Evolutionary conservation across 2,329 filamentous ascomycete genomes (phyloP).

Genomic region (Cladosporium halotolerans): DNA sequence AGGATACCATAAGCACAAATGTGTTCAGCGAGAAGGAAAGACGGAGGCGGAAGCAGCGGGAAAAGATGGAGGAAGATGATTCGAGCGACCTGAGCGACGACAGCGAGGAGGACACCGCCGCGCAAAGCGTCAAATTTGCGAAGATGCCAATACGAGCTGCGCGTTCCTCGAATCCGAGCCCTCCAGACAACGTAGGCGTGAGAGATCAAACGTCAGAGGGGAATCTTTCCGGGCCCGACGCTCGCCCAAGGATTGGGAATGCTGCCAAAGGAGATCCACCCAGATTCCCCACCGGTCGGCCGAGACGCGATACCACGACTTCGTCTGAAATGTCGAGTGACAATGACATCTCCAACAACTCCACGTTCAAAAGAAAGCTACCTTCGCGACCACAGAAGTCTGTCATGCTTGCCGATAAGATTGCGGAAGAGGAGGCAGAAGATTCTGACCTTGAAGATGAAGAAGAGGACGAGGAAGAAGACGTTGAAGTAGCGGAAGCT

Average conservation of each 20-base stretch:
- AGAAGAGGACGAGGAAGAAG: conserved; percentile 24
- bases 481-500: conserved; percentile 29
- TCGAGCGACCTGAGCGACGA: conserved; percentile 84
- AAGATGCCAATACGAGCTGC: conserved; percentile 88
- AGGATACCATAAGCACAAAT: conserved; percentile 62
- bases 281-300: conserved; percentile 50
- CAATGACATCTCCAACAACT: conserved; percentile 59
- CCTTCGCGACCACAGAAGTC: conserved; percentile 49
- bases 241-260: background rate
- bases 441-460: conserved; percentile 34
- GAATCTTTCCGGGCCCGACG: conserved; percentile 47
- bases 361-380: conserved; percentile 57
- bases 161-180: conserved; percentile 68
- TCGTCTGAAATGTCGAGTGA: conserved; percentile 80
- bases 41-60: conserved; percentile 60
- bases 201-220: conserved; percentile 20
- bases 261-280: conserved; percentile 16
- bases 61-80: conserved; percentile 77
- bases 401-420: conserved; percentile 49
- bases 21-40: conserved; percentile 42
- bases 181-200: conserved; percentile 30
- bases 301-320: conserved; percentile 68
- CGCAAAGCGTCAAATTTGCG: conserved; percentile 88
- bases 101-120: conserved; percentile 58
- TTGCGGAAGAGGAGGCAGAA: conserved; percentile 42